These are phyloP conservation scores for Ophiostoma tasmaniense DNA, from an alignment of 2,329 filamentous ascomycete genomes.

Conservation along the genomic window DNA sequence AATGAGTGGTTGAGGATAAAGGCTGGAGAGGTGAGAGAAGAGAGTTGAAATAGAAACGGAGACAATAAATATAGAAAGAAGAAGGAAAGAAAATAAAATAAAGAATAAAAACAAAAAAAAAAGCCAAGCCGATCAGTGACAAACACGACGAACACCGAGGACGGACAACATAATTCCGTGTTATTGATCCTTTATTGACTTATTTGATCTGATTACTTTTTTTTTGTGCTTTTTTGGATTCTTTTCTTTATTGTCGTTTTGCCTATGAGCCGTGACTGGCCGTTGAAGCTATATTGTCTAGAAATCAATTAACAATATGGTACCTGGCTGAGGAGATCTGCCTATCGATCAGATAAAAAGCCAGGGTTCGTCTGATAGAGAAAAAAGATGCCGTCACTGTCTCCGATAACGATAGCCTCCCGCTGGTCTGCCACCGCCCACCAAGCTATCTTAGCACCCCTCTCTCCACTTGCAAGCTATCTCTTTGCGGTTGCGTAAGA, in stretches of 20 bases:
- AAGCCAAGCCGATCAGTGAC: background rate
- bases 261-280: background rate
- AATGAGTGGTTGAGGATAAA: background rate
- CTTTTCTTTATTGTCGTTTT: background rate
- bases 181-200: background rate
- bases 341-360: background rate
- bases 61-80: background rate
- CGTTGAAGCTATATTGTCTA: background rate
- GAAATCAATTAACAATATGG: background rate
- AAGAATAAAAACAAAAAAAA: background rate
- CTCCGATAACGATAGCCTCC: slow-evolving; percentile 11
- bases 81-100: background rate
- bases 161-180: background rate
- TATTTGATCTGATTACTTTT: background rate
- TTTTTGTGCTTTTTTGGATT: background rate
- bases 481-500: slow-evolving; percentile 10
- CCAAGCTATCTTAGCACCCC: slow-evolving; percentile 15
- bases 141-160: background rate
- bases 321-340: background rate
- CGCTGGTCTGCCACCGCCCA: slow-evolving; percentile 1
- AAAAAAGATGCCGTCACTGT: background rate
- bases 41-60: background rate
- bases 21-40: background rate
- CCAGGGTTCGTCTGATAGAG: background rate
- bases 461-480: slow-evolving; percentile 10